Evolutionary conservation across 2,329 filamentous ascomycete genomes (phyloP), one percentile per base, ranked within the genome.

Genomic region (Trichoderma hamatum): DNA sequence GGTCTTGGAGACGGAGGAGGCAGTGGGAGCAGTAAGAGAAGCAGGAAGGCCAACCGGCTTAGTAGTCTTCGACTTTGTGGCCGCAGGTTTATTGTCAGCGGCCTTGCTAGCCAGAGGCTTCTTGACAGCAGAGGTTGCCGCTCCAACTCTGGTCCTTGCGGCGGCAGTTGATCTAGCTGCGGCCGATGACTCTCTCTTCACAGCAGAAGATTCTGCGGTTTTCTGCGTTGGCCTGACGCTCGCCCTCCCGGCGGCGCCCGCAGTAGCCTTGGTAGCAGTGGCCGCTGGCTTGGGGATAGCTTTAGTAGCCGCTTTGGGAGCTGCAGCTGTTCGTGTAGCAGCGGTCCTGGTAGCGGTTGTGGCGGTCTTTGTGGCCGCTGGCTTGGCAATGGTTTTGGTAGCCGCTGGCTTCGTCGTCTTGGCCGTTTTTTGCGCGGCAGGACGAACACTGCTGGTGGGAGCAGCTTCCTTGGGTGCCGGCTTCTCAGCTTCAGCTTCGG

Each of bases 21-120:
- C 87, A 3, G 91, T 94, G 36, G 89, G 90, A 6, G 90, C 89
- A 28, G 85, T 90, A 34, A 93, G 82, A 69, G 63, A 66, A 11
- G 90, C 82, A 10, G 91, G 89, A 1, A 93, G 82, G 68, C 86
- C 87, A 63, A 89, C 82, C 11, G 90, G 90, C 67, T 88, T 87
- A 2, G 91, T 93, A 2, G 58, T 54, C 76, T 88, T 90, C 10
- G 88, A 86, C 75, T 89, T 90, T 32, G 83, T 80, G 70, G 85
- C 85, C 2, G 79, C 81, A 7, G 81, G 76, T 32, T 80, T 78
- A n/a, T 76, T 70, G 28, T 75, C 75, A 30, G 82, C 75, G 24
- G 81, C 80, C 58, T 83, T 82, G 39, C 83, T 73, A 3, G 82
- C 75, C 11, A 80, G 76, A 10, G 83, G 82, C 70, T 82, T 87